Conservation (phyloP, 1,284 basidiomycete species). For the Pseudozyma sp. region DNA sequence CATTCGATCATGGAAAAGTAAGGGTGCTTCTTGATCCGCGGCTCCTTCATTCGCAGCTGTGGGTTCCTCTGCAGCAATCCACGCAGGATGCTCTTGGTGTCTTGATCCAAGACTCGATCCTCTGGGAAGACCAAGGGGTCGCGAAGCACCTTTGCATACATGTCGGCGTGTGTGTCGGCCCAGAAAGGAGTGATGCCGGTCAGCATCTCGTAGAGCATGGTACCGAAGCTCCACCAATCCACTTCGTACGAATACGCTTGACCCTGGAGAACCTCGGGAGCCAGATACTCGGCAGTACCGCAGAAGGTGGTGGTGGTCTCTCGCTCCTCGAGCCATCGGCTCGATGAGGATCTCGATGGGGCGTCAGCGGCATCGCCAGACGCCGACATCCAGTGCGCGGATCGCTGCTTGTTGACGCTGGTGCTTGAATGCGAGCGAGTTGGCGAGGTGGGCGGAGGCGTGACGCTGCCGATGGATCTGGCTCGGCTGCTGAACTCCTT, state of each 20-base stretch:
- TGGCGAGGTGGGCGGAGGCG: constrained; percentile 78
- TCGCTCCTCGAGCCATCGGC: constrained; percentile 94
- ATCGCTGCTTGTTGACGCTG: constrained; percentile 78
- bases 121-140: constrained; percentile 89
- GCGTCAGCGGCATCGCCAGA: constrained; percentile 70
- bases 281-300: constrained; percentile 98
- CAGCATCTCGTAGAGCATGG: constrained; percentile 99
- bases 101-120: constrained; percentile 87
- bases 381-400: constrained; percentile 89
- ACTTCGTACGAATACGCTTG: constrained; percentile 97
- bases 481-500: constrained; percentile 78
- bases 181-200: constrained; percentile 98
- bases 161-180: constrained; percentile 91
- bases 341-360: constrained; percentile 68
- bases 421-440: constrained; percentile 54
- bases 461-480: constrained; percentile 79
- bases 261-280: constrained; percentile 97
- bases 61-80: constrained; percentile 94
- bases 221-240: constrained; percentile 99
- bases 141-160: constrained; percentile 90
- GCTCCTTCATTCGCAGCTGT: constrained; percentile 87
- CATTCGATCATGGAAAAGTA: constrained; percentile 97
- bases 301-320: constrained; percentile 99
- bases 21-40: constrained; percentile 89
- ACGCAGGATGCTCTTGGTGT: constrained; percentile 92